A percentile compares a stretch with the other conserved stretches of the same genome.
phyloP scores from a whole-genome alignment of 2,329 filamentous ascomycete genomes.

The Aphanoascus verrucosus region DNA sequence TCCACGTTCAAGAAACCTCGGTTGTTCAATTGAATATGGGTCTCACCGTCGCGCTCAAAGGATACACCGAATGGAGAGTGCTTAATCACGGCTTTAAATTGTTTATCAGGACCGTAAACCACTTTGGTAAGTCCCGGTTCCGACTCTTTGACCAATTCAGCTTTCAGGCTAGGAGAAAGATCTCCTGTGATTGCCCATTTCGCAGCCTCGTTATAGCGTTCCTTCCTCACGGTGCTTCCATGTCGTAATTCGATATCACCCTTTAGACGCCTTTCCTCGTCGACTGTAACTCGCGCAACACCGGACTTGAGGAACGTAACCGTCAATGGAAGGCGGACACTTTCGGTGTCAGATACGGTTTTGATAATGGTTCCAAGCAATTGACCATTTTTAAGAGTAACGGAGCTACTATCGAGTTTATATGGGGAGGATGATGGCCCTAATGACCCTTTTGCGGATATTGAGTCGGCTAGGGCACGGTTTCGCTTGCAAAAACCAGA shows the following conservation, averaged over 20 bases:
- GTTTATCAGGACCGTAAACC: constrained; percentile 63
- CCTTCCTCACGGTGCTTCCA: constrained; percentile 72
- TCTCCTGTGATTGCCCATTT: constrained; percentile 81
- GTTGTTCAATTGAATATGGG: constrained; percentile 80
- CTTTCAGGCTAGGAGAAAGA: constrained; percentile 58
- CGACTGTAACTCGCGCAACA: constrained; percentile 72
- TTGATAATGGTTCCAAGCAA: constrained; percentile 76
- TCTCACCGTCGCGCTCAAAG: constrained; percentile 71
- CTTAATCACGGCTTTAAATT: constrained; percentile 71
- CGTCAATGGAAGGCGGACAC: constrained; percentile 66
- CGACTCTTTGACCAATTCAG: constrained; percentile 55
- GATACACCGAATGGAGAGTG: constrained; percentile 76
- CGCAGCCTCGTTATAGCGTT: constrained; percentile 86
- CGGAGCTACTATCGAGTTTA: constrained; percentile 57
- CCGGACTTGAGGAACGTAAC: constrained; percentile 86
- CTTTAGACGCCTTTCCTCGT: constrained; percentile 82
- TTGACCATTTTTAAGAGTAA: constrained; percentile 67
- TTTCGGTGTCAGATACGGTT: constrained; percentile 56
- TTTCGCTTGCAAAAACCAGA: constrained; percentile 97
- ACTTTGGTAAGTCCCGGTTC: constrained; percentile 59
- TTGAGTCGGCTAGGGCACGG: constrained; percentile 74
- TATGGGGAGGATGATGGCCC: constrained; percentile 80
- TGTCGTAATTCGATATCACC: constrained; percentile 82
- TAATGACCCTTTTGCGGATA: constrained; percentile 49
- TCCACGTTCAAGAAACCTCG: constrained; percentile 86